Base-by-base conservation (phyloP, 73 alveolate species). In the Paramecium sonneborni region DNA sequence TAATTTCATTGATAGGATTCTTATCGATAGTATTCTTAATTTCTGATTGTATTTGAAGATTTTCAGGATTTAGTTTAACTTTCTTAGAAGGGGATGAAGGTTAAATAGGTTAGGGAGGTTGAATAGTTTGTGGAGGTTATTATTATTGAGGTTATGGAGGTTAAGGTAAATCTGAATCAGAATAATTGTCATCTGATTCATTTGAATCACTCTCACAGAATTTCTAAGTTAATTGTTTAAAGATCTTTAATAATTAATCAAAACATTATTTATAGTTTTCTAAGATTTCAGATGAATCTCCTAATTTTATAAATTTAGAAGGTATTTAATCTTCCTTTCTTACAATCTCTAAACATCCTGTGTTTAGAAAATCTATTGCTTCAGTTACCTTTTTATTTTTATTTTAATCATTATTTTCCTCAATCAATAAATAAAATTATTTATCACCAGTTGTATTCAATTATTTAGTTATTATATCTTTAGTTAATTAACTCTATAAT, bases 101-200 rank as follows among this genome's bases (percentile, higher is more conserved):
- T 8, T 35, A 6, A 35, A 35, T 6, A 35, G 43, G 43, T 35
- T n/a, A n/a, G 43, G 43, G 43, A 35, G 43, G 43, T 35, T 35
- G 43, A 6, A 6, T 4, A 35, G 43, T 2, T 35, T 35, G 6
- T 35, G 43, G 2, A 35, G 43, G 43, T 35, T 35, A 35, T 35
- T 35, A 35, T 35, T 35, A 35, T 35, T 2, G 43, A 35, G 43
- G 43, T 6, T 35, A 35, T 4, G 43, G 8, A 35, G 2, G 43
- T 35, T 35, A 35, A 35, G 43, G 43, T 35, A 35, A 2, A 9
- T 79, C 90, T 3, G 90, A 79, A 23, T 79, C 90, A 23, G 90
- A 79, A 39, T 79, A 79, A 7, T 74, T 39, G 32, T 79, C 90
- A 11, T 43, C 90, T 41, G 90, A 79, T 43, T 79, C 90, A 79